These are phyloP conservation scores for Plasmodiophora brassicae DNA, from an alignment of 208 protist genomes.

Conservation along the genomic window DNA sequence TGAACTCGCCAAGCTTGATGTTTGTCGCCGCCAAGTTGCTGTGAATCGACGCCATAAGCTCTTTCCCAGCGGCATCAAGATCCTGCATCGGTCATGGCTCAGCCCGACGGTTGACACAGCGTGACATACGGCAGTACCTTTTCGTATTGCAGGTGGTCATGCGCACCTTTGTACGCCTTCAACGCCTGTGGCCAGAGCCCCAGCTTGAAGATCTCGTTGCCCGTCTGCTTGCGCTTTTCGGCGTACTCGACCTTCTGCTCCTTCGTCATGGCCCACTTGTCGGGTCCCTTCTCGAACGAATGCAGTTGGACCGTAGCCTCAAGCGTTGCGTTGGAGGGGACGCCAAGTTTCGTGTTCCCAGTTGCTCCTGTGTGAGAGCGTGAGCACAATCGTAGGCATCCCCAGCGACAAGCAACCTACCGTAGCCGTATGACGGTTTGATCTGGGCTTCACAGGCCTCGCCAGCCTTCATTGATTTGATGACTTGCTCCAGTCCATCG, in stretches of 20 bases:
- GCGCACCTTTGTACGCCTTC: slow-evolving; percentile 2
- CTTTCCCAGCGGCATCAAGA: background rate
- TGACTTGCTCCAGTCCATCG: background rate
- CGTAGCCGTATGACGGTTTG: background rate
- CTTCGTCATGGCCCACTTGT: slow-evolving; percentile 12
- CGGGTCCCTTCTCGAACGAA: background rate
- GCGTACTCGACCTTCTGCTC: background rate
- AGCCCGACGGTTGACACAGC: too few relatives aligned
- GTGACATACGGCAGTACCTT: background rate
- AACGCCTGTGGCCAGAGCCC: background rate
- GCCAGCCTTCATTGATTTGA: background rate
- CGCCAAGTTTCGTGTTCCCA: too few relatives aligned
- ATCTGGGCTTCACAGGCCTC: background rate
- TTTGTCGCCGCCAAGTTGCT: background rate
- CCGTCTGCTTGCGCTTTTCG: background rate
- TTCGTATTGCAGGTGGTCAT: background rate
- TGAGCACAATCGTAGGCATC: too few relatives aligned
- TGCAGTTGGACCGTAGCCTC: background rate
- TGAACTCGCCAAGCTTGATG: background rate
- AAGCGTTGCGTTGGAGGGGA: background rate
- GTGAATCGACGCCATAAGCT: background rate
- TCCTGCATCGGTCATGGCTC: background rate
- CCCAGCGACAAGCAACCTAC: background rate
- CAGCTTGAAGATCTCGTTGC: background rate
- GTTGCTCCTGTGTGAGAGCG: too few relatives aligned